Base-by-base conservation (phyloP, 805 yeast genomes). In the Kregervanrija delftensis region DNA sequence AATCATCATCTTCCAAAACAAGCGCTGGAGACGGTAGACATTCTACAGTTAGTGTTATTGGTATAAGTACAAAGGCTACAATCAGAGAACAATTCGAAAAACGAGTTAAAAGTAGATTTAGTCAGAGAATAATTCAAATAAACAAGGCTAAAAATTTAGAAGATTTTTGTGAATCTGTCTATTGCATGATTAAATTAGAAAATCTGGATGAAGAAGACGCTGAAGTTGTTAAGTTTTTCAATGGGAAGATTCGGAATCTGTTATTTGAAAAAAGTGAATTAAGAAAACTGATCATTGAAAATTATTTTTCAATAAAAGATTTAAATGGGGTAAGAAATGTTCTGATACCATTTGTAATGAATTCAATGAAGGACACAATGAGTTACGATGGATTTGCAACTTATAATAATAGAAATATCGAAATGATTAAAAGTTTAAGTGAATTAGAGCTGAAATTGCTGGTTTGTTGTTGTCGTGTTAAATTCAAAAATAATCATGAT, bases 51-150 rank as follows among this genome's bases (percentile, higher is more conserved):
- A 76, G 93, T 42, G 86, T 91, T 5, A 62, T 93, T 39, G 97
- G 98, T 2, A 64, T 83, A 11, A 81, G 95, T 1, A 74, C 90
- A 1, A 80, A 83, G 43, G 69, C 87, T 40, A 86, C 86, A 5
- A 74, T 88, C 0, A 71, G 90, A 41, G 97, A 91, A 54, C 71
- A 79, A 54, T 67, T 93, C 39, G 99, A 93, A 58, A 93, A 91
- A 58, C 73, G 99, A 55, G 98, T 93, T 1, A 75, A 88, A 52
- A 83, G 95, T 45, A 68, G 99, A 51, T 93, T 90, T 60, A 81
- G 93, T 13, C 96, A 91, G 58, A 67, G 95, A 41, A 64, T 84
- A 2, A 72, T 89, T 17, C 72, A 73, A 13, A 68, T 88, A 33
- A 75, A 76, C 22, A 79, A 79, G 41, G 69, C 81, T 0, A 51